Conservation (phyloP, 805 yeast genomes). For the Metschnikowia lochheadii region DNA sequence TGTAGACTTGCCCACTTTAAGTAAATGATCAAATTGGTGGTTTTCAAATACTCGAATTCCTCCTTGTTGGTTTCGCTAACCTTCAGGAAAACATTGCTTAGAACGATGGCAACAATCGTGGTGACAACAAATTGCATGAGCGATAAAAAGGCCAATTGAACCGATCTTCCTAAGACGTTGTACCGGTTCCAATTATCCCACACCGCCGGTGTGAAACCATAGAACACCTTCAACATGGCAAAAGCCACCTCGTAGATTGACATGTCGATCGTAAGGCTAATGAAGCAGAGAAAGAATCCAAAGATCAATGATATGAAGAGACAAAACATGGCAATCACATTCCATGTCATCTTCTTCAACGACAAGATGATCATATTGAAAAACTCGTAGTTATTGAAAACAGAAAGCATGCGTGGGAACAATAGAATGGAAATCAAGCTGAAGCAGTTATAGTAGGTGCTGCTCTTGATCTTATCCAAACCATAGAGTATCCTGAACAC, state of each 20-base stretch:
- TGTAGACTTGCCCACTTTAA: conserved; percentile 29
- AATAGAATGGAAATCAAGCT: conserved; percentile 45
- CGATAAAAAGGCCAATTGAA: conserved; percentile 49
- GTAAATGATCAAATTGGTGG: conserved; percentile 36
- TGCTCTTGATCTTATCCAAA: conserved; percentile 13
- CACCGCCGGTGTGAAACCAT: conserved; percentile 58
- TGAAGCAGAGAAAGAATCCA: conserved; percentile 54
- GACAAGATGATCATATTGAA: conserved; percentile 50
- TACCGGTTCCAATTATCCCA: conserved; percentile 54
- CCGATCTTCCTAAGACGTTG: conserved; percentile 42
- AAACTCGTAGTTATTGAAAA: conserved; percentile 48
- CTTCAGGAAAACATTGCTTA: conserved; percentile 39
- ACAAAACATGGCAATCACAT: conserved; percentile 45
- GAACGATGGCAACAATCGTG: conserved; percentile 52
- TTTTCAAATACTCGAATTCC: conserved; percentile 38
- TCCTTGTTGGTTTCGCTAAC: conserved; percentile 31
- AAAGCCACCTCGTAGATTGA: conserved; percentile 44
- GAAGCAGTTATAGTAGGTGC: conserved; percentile 27
- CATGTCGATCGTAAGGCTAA: conserved; percentile 42
- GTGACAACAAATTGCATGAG: conserved; percentile 52
- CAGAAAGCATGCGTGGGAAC: conserved; percentile 47
- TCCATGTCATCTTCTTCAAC: conserved; percentile 49
- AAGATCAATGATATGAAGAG: conserved; percentile 47
- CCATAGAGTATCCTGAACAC: conserved; percentile 20
- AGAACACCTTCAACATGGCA: conserved; percentile 48